Conservation (phyloP, 176 grass and related monocot species). For the Musa itinerans region DNA sequence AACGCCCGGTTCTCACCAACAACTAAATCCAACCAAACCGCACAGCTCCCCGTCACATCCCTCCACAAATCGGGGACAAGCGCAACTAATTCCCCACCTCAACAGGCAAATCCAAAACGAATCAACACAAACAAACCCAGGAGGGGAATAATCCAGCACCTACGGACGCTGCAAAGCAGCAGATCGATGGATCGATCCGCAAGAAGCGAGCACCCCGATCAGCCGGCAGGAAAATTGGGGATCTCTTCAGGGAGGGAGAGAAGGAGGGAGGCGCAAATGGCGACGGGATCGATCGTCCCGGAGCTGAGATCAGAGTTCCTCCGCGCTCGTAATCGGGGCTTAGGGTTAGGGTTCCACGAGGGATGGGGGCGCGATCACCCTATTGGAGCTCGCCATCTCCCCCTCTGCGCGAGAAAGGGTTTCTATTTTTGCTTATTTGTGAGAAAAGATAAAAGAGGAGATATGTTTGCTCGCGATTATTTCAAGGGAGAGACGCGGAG, state of each 20-base stretch:
- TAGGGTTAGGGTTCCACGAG: constrained; percentile 13
- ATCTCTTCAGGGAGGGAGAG: not conserved
- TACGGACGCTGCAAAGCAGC: not conserved
- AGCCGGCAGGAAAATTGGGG: not conserved
- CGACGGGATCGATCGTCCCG: not conserved
- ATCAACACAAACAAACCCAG: not conserved
- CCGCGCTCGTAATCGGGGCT: not conserved
- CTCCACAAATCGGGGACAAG: not conserved
- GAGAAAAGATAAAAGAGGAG: constrained; percentile 6
- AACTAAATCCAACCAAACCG: not conserved
- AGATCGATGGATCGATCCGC: constrained; percentile 4
- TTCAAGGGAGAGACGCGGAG: not conserved
- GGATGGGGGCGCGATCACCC: not conserved
- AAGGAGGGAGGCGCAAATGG: not conserved
- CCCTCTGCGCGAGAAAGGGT: constrained; percentile 9
- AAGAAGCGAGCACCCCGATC: too few relatives aligned
- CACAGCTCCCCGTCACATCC: not conserved
- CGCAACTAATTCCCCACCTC: not conserved
- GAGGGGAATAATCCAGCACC: not conserved
- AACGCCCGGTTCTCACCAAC: not conserved
- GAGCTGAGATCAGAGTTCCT: constrained; percentile 15
- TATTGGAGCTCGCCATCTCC: not conserved
- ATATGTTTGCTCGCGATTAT: not conserved
- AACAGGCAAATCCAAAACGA: not conserved
- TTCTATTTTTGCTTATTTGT: not conserved